phyloP scores from a whole-genome alignment of 2,329 filamentous ascomycete genomes.

The Ophiosphaerella narmari region DNA sequence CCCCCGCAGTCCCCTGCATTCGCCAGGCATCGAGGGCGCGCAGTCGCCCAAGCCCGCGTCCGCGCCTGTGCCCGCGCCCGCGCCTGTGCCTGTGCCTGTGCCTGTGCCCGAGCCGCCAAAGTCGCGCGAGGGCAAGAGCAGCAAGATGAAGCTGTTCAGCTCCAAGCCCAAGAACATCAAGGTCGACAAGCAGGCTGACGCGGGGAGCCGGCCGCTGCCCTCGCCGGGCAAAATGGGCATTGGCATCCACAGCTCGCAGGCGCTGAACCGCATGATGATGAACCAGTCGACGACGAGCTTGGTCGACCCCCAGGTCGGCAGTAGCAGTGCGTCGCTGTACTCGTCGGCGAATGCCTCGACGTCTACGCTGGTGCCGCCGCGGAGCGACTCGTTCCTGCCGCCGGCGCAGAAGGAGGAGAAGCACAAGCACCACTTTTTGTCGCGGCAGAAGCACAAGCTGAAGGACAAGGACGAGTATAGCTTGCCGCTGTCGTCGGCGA shows the following conservation, averaged over 20 bases:
- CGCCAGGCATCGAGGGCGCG: slow-evolving; percentile 43
- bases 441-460: slow-evolving; percentile 77
- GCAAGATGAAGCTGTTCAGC: slow-evolving; percentile 80
- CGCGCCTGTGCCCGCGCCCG: slow-evolving; percentile 26
- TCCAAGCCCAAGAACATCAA: slow-evolving; percentile 73
- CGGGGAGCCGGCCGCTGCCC: slow-evolving; percentile 68
- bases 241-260: slow-evolving; percentile 66
- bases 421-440: slow-evolving; percentile 76
- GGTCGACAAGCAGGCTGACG: slow-evolving; percentile 64
- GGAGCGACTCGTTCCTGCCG: slow-evolving; percentile 43
- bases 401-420: slow-evolving; percentile 72
- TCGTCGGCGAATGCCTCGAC: slow-evolving; percentile 76
- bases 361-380: slow-evolving; percentile 70
- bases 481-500: slow-evolving; percentile 73
- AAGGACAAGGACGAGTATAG: slow-evolving; percentile 71
- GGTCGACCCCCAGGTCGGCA: slow-evolving; percentile 58
- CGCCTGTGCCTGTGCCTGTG: slow-evolving; percentile 15
- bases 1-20: slow-evolving; percentile 62
- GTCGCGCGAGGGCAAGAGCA: slow-evolving; percentile 66
- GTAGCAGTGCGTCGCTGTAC: slow-evolving; percentile 69
- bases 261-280: slow-evolving; percentile 64
- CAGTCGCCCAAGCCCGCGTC: slow-evolving; percentile 40
- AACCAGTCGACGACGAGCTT: slow-evolving; percentile 74
- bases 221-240: slow-evolving; percentile 70
- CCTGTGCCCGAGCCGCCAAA: slow-evolving; percentile 61